Evolutionary conservation across 2,329 filamentous ascomycete genomes (phyloP).

Genomic region (Coniochaeta ligniaria): DNA sequence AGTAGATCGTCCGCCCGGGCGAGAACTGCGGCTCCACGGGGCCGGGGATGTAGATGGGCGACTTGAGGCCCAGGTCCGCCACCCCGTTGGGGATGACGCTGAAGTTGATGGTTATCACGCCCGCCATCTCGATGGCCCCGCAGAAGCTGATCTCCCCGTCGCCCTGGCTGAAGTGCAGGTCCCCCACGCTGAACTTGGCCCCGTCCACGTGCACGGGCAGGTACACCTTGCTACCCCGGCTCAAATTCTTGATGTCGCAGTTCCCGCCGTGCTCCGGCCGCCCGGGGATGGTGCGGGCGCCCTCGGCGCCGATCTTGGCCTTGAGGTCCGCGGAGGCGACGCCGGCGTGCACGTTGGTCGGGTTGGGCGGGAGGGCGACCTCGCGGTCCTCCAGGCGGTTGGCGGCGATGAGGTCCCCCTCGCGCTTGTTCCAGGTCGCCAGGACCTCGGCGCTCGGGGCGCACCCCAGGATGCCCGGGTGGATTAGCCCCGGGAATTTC

Average conservation of each 20-base stretch:
- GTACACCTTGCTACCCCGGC: constrained; percentile 57
- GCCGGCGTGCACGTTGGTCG: constrained; percentile 67
- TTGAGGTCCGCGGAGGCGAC: constrained; percentile 49
- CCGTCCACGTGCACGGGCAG: constrained; percentile 80
- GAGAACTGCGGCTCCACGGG: constrained; percentile 86
- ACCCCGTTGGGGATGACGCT: constrained; percentile 78
- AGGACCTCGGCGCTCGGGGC: constrained; percentile 75
- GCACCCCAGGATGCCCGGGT: constrained; percentile 86
- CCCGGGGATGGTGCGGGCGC: constrained; percentile 78
- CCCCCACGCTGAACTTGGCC: constrained; percentile 85
- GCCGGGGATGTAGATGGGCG: constrained; percentile 77
- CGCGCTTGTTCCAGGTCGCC: constrained; percentile 75
- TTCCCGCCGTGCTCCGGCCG: constrained; percentile 85
- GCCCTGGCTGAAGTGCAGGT: constrained; percentile 81
- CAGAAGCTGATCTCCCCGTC: constrained; percentile 89
- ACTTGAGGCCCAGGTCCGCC: constrained; percentile 66
- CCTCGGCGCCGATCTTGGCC: constrained; percentile 65
- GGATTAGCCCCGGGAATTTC: constrained; percentile 81
- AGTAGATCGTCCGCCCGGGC: constrained; percentile 73
- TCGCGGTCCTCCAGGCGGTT: constrained; percentile 54
- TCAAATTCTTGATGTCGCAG: constrained; percentile 51
- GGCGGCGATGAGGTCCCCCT: constrained; percentile 69
- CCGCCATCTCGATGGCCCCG: constrained; percentile 90
- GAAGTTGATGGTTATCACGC: constrained; percentile 85
- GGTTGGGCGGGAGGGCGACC: constrained; percentile 72